Evolutionary conservation across 306 rosid species (phyloP).

Genomic region (Begonia peltatifolia): DNA sequence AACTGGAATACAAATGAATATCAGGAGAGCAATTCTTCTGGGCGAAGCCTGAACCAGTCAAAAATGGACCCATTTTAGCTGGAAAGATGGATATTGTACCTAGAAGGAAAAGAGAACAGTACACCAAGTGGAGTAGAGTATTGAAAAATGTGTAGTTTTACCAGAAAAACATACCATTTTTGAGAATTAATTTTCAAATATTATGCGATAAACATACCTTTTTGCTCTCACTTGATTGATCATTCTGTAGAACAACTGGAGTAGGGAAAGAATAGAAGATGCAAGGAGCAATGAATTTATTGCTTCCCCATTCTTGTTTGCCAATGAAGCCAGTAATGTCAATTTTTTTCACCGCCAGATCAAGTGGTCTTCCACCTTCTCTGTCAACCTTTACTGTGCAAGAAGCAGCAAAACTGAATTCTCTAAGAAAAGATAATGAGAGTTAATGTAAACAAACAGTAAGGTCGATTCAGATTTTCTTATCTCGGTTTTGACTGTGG

Average conservation of each 20-base stretch:
- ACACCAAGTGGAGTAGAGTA: background rate
- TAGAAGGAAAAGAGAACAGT: background rate
- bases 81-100: no score
- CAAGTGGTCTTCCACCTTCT: slow-evolving; percentile 90
- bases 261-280: slow-evolving; percentile 34
- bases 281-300: slow-evolving; percentile 57
- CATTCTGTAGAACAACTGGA: slow-evolving; percentile 15
- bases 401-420: slow-evolving; percentile 3
- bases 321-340: slow-evolving; percentile 55
- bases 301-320: slow-evolving; percentile 29
- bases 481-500: slow-evolving; percentile 35
- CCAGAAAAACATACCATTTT: no score
- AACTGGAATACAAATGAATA: slow-evolving; percentile 12
- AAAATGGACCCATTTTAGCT: background rate
- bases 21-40: slow-evolving; percentile 1
- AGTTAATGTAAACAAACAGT: background rate
- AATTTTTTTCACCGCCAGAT: slow-evolving; percentile 30
- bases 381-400: slow-evolving; percentile 62
- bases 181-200: no score
- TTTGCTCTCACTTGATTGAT: slow-evolving; percentile 23
- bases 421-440: background rate
- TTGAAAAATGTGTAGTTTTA: no score
- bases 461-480: slow-evolving; percentile 5
- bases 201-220: slow-evolving; percentile 18
- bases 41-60: slow-evolving; percentile 2